A percentile compares a stretch with the other conserved stretches of the same genome.
Evolutionary conservation across 2,329 filamentous ascomycete species (phyloP).

Genomic region (Arthrobotrys entomopaga): DNA sequence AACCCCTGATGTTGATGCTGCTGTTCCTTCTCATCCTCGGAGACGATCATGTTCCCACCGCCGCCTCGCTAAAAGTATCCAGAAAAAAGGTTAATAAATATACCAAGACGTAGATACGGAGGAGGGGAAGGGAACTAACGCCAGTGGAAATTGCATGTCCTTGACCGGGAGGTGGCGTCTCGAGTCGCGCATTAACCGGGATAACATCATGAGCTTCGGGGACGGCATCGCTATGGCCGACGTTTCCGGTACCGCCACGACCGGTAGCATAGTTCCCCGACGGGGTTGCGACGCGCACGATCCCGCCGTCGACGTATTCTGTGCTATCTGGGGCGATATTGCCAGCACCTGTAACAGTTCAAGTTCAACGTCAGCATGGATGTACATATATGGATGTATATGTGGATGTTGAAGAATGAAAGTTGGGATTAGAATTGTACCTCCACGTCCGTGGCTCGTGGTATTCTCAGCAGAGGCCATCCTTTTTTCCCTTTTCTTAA

Average conservation of each 20-base stretch:
- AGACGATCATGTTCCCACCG: constrained; percentile 58
- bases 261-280: constrained; percentile 66
- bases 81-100: constrained; percentile 10
- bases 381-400: neutral
- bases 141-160: constrained; percentile 58
- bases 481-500: neutral
- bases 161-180: constrained; percentile 27
- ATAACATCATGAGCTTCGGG: constrained; percentile 59
- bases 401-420: too few relatives aligned
- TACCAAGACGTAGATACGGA: neutral
- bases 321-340: constrained; percentile 71
- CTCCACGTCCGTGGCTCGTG: constrained; percentile 54
- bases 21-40: constrained; percentile 40
- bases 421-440: too few relatives aligned
- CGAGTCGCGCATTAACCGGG: constrained; percentile 32
- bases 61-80: constrained; percentile 57
- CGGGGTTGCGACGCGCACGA: constrained; percentile 67
- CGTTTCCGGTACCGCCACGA: constrained; percentile 70
- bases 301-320: constrained; percentile 71
- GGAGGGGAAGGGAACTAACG: constrained; percentile 52
- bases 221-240: constrained; percentile 65
- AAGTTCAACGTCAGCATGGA: neutral
- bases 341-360: constrained; percentile 60
- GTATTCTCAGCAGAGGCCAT: constrained; percentile 21
- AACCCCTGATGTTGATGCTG: constrained; percentile 51